Percentiles rank a stretch among this genome's conserved stretches.
These are phyloP conservation scores for Trichosanthes truncata DNA, from an alignment of 306 rosid species.

Conservation along the genomic window DNA sequence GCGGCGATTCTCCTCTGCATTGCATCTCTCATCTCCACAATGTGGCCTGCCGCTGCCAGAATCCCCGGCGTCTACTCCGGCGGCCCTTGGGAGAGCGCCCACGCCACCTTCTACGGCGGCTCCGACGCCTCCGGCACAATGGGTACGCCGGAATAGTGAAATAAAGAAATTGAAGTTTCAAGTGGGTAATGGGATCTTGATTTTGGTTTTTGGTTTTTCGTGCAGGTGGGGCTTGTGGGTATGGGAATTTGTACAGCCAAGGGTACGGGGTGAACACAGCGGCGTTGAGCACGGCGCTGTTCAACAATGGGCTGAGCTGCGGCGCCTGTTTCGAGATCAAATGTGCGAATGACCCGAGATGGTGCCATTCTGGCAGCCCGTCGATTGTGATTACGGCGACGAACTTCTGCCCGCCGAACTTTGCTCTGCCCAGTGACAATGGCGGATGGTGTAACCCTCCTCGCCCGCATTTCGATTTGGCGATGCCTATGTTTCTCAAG, in stretches of 20 bases:
- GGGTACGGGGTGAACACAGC: constrained; percentile 71
- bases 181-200: background rate
- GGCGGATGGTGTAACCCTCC: constrained; percentile 81
- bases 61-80: constrained; percentile 50
- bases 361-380: constrained; percentile 68
- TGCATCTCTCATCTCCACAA: constrained; percentile 19
- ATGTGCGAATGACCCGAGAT: constrained; percentile 44
- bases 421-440: constrained; percentile 52
- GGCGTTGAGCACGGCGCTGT: constrained; percentile 55
- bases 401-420: constrained; percentile 62
- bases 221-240: constrained; percentile 65
- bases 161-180: background rate
- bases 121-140: constrained; percentile 67
- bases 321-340: constrained; percentile 61
- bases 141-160: constrained; percentile 24
- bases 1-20: constrained; percentile 22
- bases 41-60: constrained; percentile 26
- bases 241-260: constrained; percentile 59
- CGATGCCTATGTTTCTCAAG: constrained; percentile 71
- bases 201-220: background rate
- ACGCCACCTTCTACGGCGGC: constrained; percentile 65
- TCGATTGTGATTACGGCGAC: constrained; percentile 54
- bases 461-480: constrained; percentile 60
- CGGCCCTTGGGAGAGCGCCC: constrained; percentile 44
- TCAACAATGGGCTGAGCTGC: constrained; percentile 56